Base-by-base conservation (phyloP, 495 filamentous ascomycete genomes). In the Chaetomium fimeti region DNA sequence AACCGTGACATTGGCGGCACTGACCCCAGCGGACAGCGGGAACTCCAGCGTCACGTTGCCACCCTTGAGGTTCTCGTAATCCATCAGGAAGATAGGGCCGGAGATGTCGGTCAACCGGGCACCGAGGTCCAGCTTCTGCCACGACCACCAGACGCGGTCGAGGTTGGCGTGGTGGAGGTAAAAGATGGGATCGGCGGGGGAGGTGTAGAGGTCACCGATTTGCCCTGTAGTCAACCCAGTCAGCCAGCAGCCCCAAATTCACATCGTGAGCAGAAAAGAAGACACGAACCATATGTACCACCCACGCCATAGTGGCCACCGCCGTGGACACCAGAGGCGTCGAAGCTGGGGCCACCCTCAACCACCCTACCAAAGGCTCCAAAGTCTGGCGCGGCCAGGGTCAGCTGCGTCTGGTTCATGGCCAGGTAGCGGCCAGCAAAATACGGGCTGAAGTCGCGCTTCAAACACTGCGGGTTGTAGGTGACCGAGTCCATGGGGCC, bases 131-230 rank as follows among this genome's bases (percentile, higher is more conserved):
- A 68, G 67, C 66, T 76, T 78, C 69, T 80, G 76, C 72, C 70
- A 72, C 53, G 61, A 60, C 73, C 71, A 74, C 75, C 73, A 79
- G 20, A 75, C 69, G 12, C 76, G 71, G 68, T 81, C 78, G 60
- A 81, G 64, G 59, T 77, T 78, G 5, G 72, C 62, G 56, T 81
- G 78, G 68, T 81, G 78, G 63, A 79, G 55, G 38, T 57, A 57
- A 24, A 57, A 57, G 55, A 57, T 57, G 32, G 55, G 55, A 43
- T 57, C 55, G 5, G 55, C 36, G 3, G 38, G 55, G 22, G 55
- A 57, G 13, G 15, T 9, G 38, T 57, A 57, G 55, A 57, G 55
- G 7, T 57, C 55, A 15, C 55, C 55, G 71, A 77, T 77, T 72
- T 72, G 60, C 56, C 77, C 68, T 77, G 36, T 12, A 18, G 18